Evolutionary conservation across 805 yeast genomes (phyloP), one percentile per base, ranked within the genome.

Genomic region (Nakazawaea molendinolei): DNA sequence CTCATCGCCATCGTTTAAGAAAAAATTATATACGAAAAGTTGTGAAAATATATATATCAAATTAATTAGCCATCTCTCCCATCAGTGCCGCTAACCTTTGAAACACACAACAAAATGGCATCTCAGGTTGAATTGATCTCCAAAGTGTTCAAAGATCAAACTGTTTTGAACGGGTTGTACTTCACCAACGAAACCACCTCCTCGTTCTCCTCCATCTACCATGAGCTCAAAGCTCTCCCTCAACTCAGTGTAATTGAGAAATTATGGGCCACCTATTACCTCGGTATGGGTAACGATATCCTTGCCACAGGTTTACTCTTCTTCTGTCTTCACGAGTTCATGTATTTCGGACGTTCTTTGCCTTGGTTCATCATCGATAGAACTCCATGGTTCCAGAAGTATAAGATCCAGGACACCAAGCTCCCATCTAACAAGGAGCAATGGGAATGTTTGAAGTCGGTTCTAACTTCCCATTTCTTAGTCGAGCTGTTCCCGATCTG

Each of bases 401-500:
- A 75, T 69, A 90, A 90, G 64, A 81, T 92, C 49, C 98, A 90
- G 67, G 87, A 86, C 32, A 74, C 82, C 27, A 86, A 86, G 56
- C 61, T 80, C 37, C 95, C 96, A 27, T 67, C 84, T 31, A 71
- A 73, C 42, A 70, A 71, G 55, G 96, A 90, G 63, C 97, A 90
- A 59, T 77, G 94, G 89, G 87, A 85, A 60, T 90, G 98, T 61
- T 67, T 86, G 49, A 83, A 85, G 59, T 66, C 83, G 20, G 97
- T 90, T 22, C 63, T 92, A 38, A 72, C 77, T 33, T 82, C 94
- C 3, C 98, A 90, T 64, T 79, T 87, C 60, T 61, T 90, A 44
- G 95, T 90, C 34, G 98, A 90, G 67, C 95, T 95, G 5, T 68
- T 92, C 43, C 97, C 97, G 39, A 92, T 90, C 48, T 90, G 96